Evolutionary conservation across 495 filamentous ascomycete genomes (phyloP), one percentile per base, ranked within the genome.

Genomic region (Penicillium robsamsonii): DNA sequence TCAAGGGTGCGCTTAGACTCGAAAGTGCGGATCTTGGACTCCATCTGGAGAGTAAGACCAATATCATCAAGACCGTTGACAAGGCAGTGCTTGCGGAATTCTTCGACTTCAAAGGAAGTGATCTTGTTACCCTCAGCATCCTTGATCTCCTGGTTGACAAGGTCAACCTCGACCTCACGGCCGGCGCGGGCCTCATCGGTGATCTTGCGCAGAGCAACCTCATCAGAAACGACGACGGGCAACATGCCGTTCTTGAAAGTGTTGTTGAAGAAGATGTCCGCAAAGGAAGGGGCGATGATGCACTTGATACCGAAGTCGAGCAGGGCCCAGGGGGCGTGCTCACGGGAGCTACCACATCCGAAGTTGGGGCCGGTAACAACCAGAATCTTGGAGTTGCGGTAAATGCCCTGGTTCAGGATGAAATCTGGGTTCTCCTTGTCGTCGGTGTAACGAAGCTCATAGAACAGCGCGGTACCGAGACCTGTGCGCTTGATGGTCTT

Each of bases 181-280:
- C 92, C 92, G 25, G 88, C 88, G 45, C 79, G 80, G 30, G 93
- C 92, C 73, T 96, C 91, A 24, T 81, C 85, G 40, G 88, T 87
- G 58, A 98, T 86, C 61, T 75, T 78, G 9, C 85, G 78, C 4
- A 97, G 79, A 15, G 79, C 83, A 9, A 62, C 80, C 45, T 84
- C 68, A 70, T 92, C 82, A 33, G 79, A 75, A 70, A 98, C 88
- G 37, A 80, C 73, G 59, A 97, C 82, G 25, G 93, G 92, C 37
- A 98, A 81, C 94, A 98, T 98, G 74, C 93, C 94, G 76, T 98
- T 98, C 82, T 98, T 98, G 84, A 97, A 97, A 17, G 90, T 95
- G 78, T 98, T 98, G 83, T 97, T 98, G 84, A 92, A 96, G 84
- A 97, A 97, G 74, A 98, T 98, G 67, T 98, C 94, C 56, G 91